Base-by-base conservation (phyloP, 1,284 basidiomycete genomes). In the Melampsora medusae region DNA sequence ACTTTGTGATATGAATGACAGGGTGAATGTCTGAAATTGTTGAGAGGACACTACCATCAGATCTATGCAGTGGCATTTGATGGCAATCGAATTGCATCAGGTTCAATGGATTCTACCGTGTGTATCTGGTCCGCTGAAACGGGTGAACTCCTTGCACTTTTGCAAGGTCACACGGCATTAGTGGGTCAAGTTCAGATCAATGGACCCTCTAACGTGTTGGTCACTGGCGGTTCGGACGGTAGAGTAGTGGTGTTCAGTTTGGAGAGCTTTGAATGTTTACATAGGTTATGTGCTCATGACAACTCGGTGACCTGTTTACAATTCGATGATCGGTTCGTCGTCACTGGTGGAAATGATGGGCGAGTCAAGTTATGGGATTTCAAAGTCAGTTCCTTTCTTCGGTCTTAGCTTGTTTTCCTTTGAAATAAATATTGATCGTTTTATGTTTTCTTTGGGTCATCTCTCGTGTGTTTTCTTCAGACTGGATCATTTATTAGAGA, bases 31-130 rank as follows among this genome's bases (percentile, higher is more conserved):
- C 79, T 96, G 53, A 91, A 92, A 77, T 87, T 92, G 28, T 88
- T 98, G 50, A 82, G 87, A n/a, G 96, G 96, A 0, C 96, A 99
- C 83, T 89, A 90, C 78, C 90, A 92, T 81, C 92, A 96, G 84
- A 92, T 99, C 53, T 98, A 98, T 82, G 90, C 91, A 0, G 90
- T 98, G 28, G 93, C 93, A 0, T 97, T 94, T 79, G 93, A 97
- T 81, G 95, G 96, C 1, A 84, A 88, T 31, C 86, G 89, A 35
- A 88, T 97, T 48, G 93, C 91, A 0, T 92, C 92, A 5, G 96
- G 95, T 2, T 92, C 91, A 59, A 85, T 97, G 80, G 93, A 97
- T 81, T 94, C 92, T 19, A 94, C 91, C 0, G 92, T 97, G 12
- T 86, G 93, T 12, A 88, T 97, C 1, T 96, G 93, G 93, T 89